Percentiles rank a stretch among this genome's conserved stretches.
phyloP scores from a whole-genome alignment of 768 basidiomycete species.

The Calocybe indica region DNA sequence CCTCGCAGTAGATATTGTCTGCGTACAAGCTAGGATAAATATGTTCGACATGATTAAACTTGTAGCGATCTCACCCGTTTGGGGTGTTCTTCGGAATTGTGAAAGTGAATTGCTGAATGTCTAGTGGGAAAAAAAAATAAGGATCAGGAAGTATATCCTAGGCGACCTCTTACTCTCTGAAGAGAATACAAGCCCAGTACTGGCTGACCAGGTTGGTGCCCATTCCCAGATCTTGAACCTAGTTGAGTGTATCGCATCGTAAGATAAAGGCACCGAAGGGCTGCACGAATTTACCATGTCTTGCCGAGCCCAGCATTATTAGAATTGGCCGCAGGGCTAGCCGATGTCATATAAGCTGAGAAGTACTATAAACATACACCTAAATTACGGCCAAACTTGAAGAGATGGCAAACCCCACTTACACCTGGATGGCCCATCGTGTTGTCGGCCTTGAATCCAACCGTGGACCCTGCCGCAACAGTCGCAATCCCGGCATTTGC shows the following conservation, averaged over 20 bases:
- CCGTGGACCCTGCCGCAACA: slow-evolving; percentile 23
- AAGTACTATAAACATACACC: slow-evolving; percentile 15
- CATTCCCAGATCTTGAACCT: slow-evolving; percentile 40
- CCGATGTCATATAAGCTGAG: slow-evolving; percentile 26
- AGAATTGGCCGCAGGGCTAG: slow-evolving; percentile 26
- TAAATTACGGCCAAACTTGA: neutral
- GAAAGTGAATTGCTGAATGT: slow-evolving; percentile 24
- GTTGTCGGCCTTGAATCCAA: slow-evolving; percentile 25
- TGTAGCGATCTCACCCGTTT: slow-evolving; percentile 19
- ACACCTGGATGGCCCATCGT: slow-evolving; percentile 29
- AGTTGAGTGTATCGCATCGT: neutral
- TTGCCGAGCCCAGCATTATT: slow-evolving; percentile 33
- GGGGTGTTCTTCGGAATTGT: slow-evolving; percentile 27
- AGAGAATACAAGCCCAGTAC: slow-evolving; percentile 23
- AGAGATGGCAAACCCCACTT: neutral
- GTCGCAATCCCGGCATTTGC: slow-evolving; percentile 21
- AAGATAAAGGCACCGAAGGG: neutral
- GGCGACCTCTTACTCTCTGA: slow-evolving; percentile 18
- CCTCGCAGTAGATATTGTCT: slow-evolving; percentile 25
- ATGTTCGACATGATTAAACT: neutral
- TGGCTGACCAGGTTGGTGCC: slow-evolving; percentile 22
- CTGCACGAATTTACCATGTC: slow-evolving; percentile 22
- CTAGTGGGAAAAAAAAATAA: slow-evolving; percentile 5
- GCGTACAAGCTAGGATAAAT: neutral
- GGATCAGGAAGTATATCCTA: neutral